Conservation (phyloP, 2,329 filamentous ascomycete species). For the Neophaeococcomyces aloes region DNA sequence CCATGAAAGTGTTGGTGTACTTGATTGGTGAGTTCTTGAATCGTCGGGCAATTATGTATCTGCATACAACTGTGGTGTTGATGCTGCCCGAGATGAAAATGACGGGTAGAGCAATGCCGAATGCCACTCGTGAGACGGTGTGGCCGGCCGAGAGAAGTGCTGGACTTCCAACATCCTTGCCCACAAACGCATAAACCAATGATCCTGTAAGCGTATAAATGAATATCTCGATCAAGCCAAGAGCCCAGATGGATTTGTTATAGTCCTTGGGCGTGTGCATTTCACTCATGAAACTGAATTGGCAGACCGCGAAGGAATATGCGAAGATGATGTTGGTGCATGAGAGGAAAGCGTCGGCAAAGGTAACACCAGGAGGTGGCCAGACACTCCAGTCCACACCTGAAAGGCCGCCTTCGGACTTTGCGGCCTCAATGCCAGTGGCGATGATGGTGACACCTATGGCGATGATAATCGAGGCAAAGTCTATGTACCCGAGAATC, state of each 20-base stretch:
- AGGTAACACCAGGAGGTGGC: constrained; percentile 33
- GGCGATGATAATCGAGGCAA: constrained; percentile 26
- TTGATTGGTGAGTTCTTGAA: constrained; percentile 42
- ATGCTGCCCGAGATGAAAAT: constrained; percentile 64
- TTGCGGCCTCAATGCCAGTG: constrained; percentile 24
- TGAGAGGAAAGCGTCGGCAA: constrained; percentile 49
- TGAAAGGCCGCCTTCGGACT: constrained; percentile 21
- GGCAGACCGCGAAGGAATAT: constrained; percentile 55
- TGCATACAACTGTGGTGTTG: constrained; percentile 56
- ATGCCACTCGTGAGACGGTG: constrained; percentile 53
- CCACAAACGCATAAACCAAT: constrained; percentile 59
- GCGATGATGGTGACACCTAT: constrained; percentile 30
- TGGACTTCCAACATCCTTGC: constrained; percentile 51
- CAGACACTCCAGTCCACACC: constrained; percentile 22
- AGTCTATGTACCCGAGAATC: constrained; percentile 30
- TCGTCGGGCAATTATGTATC: constrained; percentile 55
- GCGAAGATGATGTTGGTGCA: constrained; percentile 62
- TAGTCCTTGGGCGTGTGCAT: constrained; percentile 52
- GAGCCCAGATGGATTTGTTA: constrained; percentile 51
- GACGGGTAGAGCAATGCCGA: constrained; percentile 58
- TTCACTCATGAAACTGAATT: constrained; percentile 57
- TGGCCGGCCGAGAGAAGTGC: constrained; percentile 54
- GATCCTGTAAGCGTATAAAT: constrained; percentile 57
- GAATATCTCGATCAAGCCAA: constrained; percentile 49
- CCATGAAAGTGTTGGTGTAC: constrained; percentile 44